Conservation (phyloP, 768 basidiomycete genomes). For the Sarcomyxa edulis region DNA sequence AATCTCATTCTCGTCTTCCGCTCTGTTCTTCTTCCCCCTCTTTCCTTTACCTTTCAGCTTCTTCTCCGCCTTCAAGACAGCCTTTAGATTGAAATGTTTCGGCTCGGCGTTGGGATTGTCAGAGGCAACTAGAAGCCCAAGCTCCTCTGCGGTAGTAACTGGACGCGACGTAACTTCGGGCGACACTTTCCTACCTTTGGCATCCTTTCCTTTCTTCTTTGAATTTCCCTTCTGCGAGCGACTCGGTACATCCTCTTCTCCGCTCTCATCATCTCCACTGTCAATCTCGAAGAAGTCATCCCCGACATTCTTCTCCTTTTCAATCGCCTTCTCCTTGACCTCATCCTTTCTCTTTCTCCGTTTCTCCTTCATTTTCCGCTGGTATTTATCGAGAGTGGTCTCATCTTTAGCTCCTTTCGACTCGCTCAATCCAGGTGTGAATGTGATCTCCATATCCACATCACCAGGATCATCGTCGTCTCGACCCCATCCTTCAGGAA, state of each 20-base stretch:
- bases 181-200: constrained; percentile 11
- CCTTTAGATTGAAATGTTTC: constrained; percentile 87
- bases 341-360: constrained; percentile 76
- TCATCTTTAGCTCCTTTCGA: constrained; percentile 45
- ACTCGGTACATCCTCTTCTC: constrained; percentile 3
- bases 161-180: constrained; percentile 19
- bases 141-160: constrained; percentile 56
- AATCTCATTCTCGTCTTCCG: constrained; percentile 53
- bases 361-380: constrained; percentile 87
- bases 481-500: constrained; percentile 83
- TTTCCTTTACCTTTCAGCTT: constrained; percentile 37
- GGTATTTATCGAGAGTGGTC: constrained; percentile 86
- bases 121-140: constrained; percentile 55
- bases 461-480: constrained; percentile 39
- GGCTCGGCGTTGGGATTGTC: constrained; percentile 50
- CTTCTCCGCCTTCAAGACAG: constrained; percentile 86
- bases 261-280: constrained; percentile 32
- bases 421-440: constrained; percentile 76
- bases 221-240: constrained; percentile 7
- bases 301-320: constrained; percentile 16
- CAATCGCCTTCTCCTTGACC: constrained; percentile 28
- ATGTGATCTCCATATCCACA: constrained; percentile 93
- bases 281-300: constrained; percentile 80
- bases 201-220: constrained; percentile 14
- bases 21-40: constrained; percentile 35